phyloP scores from a whole-genome alignment of 106 monocot genomes.

The Triglochin maritima region DNA sequence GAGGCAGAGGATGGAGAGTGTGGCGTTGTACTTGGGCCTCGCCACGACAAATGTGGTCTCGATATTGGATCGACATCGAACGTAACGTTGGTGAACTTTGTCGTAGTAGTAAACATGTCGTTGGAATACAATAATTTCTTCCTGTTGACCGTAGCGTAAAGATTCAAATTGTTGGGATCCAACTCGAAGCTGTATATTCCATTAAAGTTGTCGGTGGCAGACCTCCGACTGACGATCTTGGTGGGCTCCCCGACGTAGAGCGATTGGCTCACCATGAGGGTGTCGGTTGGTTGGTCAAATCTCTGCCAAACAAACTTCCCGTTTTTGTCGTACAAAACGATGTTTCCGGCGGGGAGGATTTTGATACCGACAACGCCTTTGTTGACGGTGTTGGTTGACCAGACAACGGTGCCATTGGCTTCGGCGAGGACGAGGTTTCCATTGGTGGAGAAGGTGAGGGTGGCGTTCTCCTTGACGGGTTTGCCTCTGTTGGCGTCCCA shows the following conservation, averaged over 20 bases:
- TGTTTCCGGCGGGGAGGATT: conserved; percentile 3
- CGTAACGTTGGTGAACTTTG: conserved; percentile 1
- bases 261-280: conserved; percentile 8
- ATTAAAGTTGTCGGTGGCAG: conserved; percentile 10
- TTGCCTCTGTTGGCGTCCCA: conserved; percentile 15
- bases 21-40: conserved; percentile 15
- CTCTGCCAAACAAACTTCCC: background rate
- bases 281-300: conserved; percentile 8
- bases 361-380: background rate
- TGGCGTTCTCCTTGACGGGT: background rate
- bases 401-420: conserved; percentile 5
- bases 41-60: background rate
- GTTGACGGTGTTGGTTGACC: conserved; percentile 4
- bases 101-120: background rate
- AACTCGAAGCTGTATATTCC: conserved; percentile 16
- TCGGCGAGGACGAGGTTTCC: conserved; percentile 9
- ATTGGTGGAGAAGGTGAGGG: background rate
- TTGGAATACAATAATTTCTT: conserved; percentile 3
- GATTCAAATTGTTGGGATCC: conserved; percentile 4
- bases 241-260: conserved; percentile 6
- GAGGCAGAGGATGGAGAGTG: conserved; percentile 20
- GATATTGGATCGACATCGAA: background rate
- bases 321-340: conserved; percentile 1
- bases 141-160: background rate
- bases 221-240: conserved; percentile 11